These are phyloP conservation scores for Phoma sp. DNA, from an alignment of 2,329 filamentous ascomycete genomes.

Conservation along the genomic window DNA sequence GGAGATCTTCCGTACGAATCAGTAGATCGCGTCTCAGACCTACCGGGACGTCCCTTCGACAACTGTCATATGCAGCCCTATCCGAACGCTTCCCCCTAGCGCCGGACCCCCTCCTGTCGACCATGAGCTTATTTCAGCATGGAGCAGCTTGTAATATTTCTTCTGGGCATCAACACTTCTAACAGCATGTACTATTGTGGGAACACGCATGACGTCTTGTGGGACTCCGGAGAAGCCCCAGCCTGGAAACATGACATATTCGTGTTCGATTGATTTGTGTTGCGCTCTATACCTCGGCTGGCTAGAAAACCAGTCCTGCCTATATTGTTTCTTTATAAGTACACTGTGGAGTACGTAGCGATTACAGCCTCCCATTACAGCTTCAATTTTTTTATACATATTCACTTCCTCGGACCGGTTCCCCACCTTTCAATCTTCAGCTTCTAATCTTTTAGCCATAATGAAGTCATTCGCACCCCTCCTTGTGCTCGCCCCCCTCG, in stretches of 20 bases:
- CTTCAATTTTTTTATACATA: background rate
- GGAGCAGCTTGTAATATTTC: constrained; percentile 2
- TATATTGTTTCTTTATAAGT: constrained; percentile 1
- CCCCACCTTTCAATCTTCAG: background rate
- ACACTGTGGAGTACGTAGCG: background rate
- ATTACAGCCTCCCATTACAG: background rate
- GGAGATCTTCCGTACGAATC: constrained; percentile 3
- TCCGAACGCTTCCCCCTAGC: constrained; percentile 3
- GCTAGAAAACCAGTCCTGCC: background rate
- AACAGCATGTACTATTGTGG: constrained; percentile 13
- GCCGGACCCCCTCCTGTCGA: constrained; percentile 7
- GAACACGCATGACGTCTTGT: constrained; percentile 26
- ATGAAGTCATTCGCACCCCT: constrained; percentile 28
- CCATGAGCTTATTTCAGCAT: constrained; percentile 10
- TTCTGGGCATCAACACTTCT: constrained; percentile 1
- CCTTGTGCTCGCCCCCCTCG: constrained; percentile 18
- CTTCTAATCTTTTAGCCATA: constrained; percentile 5
- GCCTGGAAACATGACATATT: constrained; percentile 24
- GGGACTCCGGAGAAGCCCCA: constrained; percentile 4
- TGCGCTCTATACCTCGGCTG: constrained; percentile 3
- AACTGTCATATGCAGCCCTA: constrained; percentile 21
- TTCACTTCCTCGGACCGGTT: background rate
- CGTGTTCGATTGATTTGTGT: background rate
- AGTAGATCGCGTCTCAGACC: constrained; percentile 11
- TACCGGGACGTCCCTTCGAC: constrained; percentile 13